Base-by-base conservation (phyloP, 2,329 filamentous ascomycete species). In the Phaeosphaeriaceae sp. region DNA sequence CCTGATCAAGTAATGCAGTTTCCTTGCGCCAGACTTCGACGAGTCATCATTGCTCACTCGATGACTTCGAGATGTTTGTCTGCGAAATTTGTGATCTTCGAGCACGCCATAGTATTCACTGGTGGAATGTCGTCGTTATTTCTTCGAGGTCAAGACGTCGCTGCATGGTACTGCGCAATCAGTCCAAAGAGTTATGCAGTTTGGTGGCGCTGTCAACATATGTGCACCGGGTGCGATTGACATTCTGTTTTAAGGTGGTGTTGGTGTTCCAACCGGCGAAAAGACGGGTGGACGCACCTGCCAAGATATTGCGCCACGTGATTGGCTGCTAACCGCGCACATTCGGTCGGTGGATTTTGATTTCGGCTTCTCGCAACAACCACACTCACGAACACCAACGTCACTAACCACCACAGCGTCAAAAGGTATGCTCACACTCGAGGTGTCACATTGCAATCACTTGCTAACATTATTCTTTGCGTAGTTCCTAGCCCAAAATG, bases 401-500 rank as follows among this genome's bases (percentile, higher is more conserved):
- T 62, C 65, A 63, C 63, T 70, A 75, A 71, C 74, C 75, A 76
- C 74, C 65, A 73, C 73, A 76, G 72, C 73, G 67, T 72, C 70
- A 70, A 69, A 60, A 75, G 72, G 74, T 76, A 73, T 47, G 73
- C 53, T 45, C 42, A 48, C 52, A 25, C 47, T 41, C 21, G n/a
- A 46, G 7, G 22, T 3, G 9, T 5, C 22, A 15, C 7, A 19
- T 61, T 41, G 40, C 15, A 40, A 44, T 45, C 46, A 36, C 56
- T 63, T 56, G 62, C 71, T 76, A 63, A 75, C 61, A 55, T 48
- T 47, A 31, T 36, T 36, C 50, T 48, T 46, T 52, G 2, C 53
- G 22, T 60, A 77, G 75, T 80, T 79, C 81, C 79, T 84, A 79
- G 82, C 81, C 78, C 83, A 86, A 81, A 75, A 86, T 86, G 84